phyloP scores from a whole-genome alignment of 345 rosid species.

The Nasturtium officinale region DNA sequence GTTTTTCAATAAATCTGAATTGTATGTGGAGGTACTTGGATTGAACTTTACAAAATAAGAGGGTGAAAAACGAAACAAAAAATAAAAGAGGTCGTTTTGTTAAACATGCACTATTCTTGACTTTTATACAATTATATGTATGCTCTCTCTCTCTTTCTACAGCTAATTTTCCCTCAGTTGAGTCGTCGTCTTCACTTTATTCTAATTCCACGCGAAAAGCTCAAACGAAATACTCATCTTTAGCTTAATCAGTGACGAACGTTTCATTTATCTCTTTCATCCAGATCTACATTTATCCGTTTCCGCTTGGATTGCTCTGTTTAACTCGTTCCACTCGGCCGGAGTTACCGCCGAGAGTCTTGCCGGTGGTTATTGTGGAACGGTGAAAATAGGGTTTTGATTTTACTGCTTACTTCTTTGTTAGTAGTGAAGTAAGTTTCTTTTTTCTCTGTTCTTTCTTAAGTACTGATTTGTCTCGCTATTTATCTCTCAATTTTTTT shows the following conservation, averaged over 20 bases:
- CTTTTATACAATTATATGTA: neutral
- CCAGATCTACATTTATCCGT: constrained; percentile 34
- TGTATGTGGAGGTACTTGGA: neutral
- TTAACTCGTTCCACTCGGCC: neutral
- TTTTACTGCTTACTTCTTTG: neutral
- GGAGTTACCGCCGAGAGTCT: constrained; percentile 24
- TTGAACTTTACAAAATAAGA: neutral
- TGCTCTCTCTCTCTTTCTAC: no score
- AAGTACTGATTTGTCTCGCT: neutral
- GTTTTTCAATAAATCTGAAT: neutral
- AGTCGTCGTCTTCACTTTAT: constrained; percentile 26
- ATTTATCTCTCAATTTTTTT: neutral
- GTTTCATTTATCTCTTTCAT: constrained; percentile 25
- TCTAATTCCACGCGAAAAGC: constrained; percentile 18
- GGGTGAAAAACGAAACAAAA: neutral
- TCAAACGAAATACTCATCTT: neutral
- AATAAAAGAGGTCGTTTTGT: neutral
- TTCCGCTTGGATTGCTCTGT: neutral
- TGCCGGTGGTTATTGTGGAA: neutral
- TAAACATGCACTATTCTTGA: constrained; percentile 16
- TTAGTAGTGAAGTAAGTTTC: neutral
- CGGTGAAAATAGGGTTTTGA: constrained; percentile 24
- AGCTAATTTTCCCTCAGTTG: constrained; percentile 24
- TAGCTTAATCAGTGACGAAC: neutral
- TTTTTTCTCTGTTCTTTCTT: neutral